phyloP scores from a whole-genome alignment of 768 basidiomycete species.

The Psilocybe sp. region DNA sequence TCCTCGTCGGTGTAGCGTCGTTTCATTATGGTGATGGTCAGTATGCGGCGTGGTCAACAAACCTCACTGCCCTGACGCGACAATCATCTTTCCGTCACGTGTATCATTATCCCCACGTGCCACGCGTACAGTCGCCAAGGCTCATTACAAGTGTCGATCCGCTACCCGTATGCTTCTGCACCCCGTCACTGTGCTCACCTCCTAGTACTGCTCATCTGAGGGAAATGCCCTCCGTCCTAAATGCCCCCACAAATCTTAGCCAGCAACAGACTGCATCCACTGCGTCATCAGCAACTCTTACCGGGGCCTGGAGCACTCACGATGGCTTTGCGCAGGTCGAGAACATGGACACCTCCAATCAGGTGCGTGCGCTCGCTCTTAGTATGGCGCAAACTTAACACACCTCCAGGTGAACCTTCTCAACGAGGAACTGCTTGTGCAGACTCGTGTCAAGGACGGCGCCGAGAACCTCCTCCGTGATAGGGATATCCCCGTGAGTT shows the following conservation, averaged over 20 bases:
- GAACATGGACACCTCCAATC: constrained; percentile 41
- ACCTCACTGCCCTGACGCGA: no score
- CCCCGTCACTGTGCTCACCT: not conserved
- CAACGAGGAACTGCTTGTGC: constrained; percentile 64
- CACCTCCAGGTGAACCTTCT: constrained; percentile 59
- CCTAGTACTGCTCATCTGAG: not conserved
- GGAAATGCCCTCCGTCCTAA: constrained; percentile 16
- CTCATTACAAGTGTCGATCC: not conserved
- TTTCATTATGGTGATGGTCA: constrained; percentile 21
- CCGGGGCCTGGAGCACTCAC: constrained; percentile 19
- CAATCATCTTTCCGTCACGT: constrained; percentile 2
- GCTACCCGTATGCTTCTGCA: not conserved
- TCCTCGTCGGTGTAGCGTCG: constrained; percentile 58
- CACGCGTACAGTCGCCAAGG: constrained; percentile 24
- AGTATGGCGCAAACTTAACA: not conserved
- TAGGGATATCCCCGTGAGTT: constrained; percentile 53
- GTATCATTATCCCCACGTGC: constrained; percentile 31
- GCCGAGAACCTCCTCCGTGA: constrained; percentile 80
- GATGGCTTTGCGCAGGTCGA: constrained; percentile 40
- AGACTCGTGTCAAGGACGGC: constrained; percentile 85
- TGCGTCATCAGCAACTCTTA: constrained; percentile 17
- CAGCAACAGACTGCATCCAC: constrained; percentile 19
- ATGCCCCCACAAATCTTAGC: constrained; percentile 13
- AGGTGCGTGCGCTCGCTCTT: constrained; percentile 31
- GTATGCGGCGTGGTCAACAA: constrained; percentile 16